Evolutionary conservation across 352 stramenopile species (phyloP).

Genomic region (Globisporangium spiculum): DNA sequence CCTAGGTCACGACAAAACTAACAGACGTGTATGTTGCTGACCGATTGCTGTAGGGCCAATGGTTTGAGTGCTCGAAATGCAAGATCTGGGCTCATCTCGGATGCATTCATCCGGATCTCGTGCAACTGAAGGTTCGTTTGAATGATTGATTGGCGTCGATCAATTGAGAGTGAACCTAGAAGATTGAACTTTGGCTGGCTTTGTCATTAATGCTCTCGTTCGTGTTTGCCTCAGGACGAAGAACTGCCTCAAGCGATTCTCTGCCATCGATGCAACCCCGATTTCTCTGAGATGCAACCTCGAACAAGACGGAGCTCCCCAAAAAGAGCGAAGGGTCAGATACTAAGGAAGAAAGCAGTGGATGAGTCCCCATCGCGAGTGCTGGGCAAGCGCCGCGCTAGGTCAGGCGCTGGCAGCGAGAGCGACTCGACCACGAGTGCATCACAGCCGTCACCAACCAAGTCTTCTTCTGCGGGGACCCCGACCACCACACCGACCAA

Average conservation of each 20-base stretch:
- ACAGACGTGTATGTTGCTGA: not conserved
- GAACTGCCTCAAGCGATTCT: constrained; percentile 17
- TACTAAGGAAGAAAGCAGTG: not conserved
- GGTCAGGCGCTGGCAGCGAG: constrained; percentile 8
- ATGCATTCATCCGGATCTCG: constrained; percentile 56
- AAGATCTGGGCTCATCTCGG: constrained; percentile 74
- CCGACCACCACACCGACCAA: constrained; percentile 26
- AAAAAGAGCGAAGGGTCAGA: constrained; percentile 1
- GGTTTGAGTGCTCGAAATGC: constrained; percentile 81
- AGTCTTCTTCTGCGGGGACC: not conserved
- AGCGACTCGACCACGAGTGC: constrained; percentile 16
- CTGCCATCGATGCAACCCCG: constrained; percentile 1
- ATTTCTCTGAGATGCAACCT: not conserved
- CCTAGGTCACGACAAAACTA: not conserved
- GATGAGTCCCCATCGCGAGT: constrained; percentile 3
- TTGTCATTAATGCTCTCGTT: not conserved
- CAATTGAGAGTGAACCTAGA: not conserved
- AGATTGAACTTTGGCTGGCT: not conserved
- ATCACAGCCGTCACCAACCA: constrained; percentile 10
- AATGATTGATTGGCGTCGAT: too few species aligned
- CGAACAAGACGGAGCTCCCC: not conserved
- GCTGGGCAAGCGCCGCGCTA: constrained; percentile 6
- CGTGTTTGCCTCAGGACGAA: constrained; percentile 1
- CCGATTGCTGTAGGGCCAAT: constrained; percentile 45
- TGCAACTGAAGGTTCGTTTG: constrained; percentile 22